Base-by-base conservation (phyloP, 108 stramenopile species). In the Discostella pseudostelligera region DNA sequence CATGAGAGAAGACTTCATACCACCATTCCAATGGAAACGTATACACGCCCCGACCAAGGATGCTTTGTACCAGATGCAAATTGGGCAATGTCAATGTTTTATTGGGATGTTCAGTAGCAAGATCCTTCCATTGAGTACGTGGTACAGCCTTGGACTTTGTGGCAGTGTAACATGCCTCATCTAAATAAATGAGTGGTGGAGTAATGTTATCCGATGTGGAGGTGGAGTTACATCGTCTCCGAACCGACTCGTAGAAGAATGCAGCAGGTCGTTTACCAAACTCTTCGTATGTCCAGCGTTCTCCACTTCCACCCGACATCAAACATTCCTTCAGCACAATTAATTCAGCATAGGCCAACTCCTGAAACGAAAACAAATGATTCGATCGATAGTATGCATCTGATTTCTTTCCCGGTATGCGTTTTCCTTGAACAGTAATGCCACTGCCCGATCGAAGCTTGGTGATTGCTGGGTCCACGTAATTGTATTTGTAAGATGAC, bases 1-100 rank as follows among this genome's bases (percentile, higher is more conserved):
- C 25, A 19, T 55, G 44, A 4, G 74, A 58, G 72, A 79, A 87
- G 4, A 64, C 65, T n/a, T 76, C 71, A 44, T 90, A 93, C 92
- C 92, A 93, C 92, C 92, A 93, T 58, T 93, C 92, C 32, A 93
- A 68, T 0, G 92, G 92, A 7, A 88, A 66, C 11, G 75, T 66
- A 51, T 90, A 93, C 10, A 90, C 45, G 11, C 81, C 74, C 13
- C 92, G 76, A 39, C 92, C 92, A 42, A 93, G 72, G n/a, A 88
- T 58, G 16, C 87, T 74, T 64, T 90, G 89, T 6, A 67, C 72
- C 62, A 93, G 45, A 37, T 85, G 84, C 22, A 85, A 44, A 36
- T 82, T 83, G 22, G 71, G 72, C 21, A 81, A 25, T 32, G 70
- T 46, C 6, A 93, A 67, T 13, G 87, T 70, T 39, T 86, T 87